Conservation (phyloP, 1,284 basidiomycete species). For the Schizopora paradoxa region DNA sequence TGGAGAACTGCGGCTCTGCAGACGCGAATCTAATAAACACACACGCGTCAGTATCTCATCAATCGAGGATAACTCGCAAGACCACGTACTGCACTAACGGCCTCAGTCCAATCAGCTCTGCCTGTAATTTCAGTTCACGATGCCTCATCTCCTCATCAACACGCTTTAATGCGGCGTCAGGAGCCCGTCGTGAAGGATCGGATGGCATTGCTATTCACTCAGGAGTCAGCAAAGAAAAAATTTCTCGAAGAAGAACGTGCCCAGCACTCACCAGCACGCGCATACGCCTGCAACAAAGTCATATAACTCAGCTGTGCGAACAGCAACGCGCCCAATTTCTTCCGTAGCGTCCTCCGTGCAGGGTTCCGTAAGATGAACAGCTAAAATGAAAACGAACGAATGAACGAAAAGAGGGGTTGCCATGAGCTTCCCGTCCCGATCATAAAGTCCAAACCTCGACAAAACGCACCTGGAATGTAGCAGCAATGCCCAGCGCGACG, state of each 20-base stretch:
- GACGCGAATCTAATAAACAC: slow-evolving; percentile 27
- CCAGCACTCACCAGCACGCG: slow-evolving; percentile 20
- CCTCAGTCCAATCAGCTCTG: slow-evolving; percentile 26
- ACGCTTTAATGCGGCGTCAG: slow-evolving; percentile 23
- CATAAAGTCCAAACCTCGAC: background rate
- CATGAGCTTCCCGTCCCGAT: background rate
- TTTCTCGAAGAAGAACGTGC: background rate
- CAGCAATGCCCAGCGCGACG: slow-evolving; percentile 29
- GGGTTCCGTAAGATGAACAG: slow-evolving; percentile 31
- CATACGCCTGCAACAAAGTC: slow-evolving; percentile 27
- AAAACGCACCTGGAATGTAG: slow-evolving; percentile 25
- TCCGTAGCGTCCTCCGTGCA: slow-evolving; percentile 28
- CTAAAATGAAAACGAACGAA: slow-evolving; percentile 2
- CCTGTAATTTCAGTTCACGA: slow-evolving; percentile 29
- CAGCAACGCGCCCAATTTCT: slow-evolving; percentile 25
- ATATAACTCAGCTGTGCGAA: slow-evolving; percentile 25
- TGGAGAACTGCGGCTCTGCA: slow-evolving; percentile 22
- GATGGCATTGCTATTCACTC: slow-evolving; percentile 17
- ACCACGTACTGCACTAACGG: slow-evolving; percentile 26
- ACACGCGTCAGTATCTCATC: too few species aligned
- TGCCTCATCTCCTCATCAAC: slow-evolving; percentile 28
- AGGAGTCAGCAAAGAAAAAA: slow-evolving; percentile 5
- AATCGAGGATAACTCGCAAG: too few species aligned
- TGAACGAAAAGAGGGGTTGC: too few species aligned
- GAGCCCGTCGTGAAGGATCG: slow-evolving; percentile 20